Base-by-base conservation (phyloP, 1,139 yeast species). In the Zygoascus meyerae region DNA sequence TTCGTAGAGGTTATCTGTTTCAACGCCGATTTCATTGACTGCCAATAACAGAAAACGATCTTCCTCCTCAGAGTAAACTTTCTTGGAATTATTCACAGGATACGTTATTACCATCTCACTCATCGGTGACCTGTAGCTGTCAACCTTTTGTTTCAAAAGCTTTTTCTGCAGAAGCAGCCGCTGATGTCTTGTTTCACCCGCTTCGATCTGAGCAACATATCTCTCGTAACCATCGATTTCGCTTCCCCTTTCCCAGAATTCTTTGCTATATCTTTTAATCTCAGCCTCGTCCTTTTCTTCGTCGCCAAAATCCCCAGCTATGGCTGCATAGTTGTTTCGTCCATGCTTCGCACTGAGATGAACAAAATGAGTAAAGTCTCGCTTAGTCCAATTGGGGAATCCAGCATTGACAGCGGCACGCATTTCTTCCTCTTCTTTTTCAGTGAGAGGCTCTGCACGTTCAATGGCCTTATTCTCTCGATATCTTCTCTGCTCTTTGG, bases 141-240 rank as follows among this genome's bases (percentile, higher is more conserved):
- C 79, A 58, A 92, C 74, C 62, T 90, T 90, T 44, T 70, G 71
- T 9, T 74, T 73, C 43, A 92, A 70, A 14, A 86, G 68, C 52
- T 74, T 76, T 56, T 83, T 83, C 64, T 90, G 97, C 44, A 74
- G 72, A 38, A 68, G 64, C 35, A 84, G 66, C 57, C 77, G 83
- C 44, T 81, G 82, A 28, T 80, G 68, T 59, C 89, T 85, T 69
- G 83, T 86, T 61, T 90, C 97, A 51, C 96, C 95, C 36, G 82
- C 73, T 57, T 87, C 95, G 48, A 92, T 89, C 60, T 86, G 95
- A 11, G 81, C 65, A 40, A 89, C 63, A 63, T 90, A 89, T 62
- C 87, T 84, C 54, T 89, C 97, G 64, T 81, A 77, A 0, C 97
- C 95, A 18, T 86, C 95, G 43, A 92, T 79, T 56, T 81, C 83